phyloP scores from a whole-genome alignment of 805 yeast genomes.

The Cyberlindnera subsufficiens region DNA sequence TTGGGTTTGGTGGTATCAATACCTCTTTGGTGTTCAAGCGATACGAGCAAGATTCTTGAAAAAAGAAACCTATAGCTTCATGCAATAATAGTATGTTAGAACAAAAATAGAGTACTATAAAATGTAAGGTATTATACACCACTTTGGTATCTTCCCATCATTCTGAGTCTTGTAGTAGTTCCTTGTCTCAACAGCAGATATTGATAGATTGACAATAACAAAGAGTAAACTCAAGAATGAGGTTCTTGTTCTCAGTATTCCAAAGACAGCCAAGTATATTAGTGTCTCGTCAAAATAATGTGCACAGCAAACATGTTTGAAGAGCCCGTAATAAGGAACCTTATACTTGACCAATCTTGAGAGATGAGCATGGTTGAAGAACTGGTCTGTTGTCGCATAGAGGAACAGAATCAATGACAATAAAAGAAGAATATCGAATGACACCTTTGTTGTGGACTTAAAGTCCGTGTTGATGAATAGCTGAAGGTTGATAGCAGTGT shows the following conservation, averaged over 20 bases:
- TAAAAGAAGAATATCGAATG: constrained; percentile 5
- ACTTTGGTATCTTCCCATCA: constrained; percentile 20
- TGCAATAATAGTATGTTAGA: neutral
- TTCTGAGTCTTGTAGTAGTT: constrained; percentile 34
- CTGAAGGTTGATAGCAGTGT: constrained; percentile 40
- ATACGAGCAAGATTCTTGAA: constrained; percentile 8
- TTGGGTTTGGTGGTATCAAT: constrained; percentile 98
- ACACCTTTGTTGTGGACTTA: constrained; percentile 4
- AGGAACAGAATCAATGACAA: constrained; percentile 14
- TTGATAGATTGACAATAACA: constrained; percentile 40
- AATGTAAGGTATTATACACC: constrained; percentile 35
- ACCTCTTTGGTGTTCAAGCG: constrained; percentile 58
- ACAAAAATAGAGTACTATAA: constrained; percentile 13
- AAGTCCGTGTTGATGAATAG: constrained; percentile 25
- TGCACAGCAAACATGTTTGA: constrained; percentile 49
- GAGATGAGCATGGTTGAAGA: constrained; percentile 20
- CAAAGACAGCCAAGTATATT: constrained; percentile 38
- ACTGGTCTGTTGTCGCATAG: constrained; percentile 40
- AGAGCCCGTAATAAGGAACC: constrained; percentile 46
- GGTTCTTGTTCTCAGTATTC: constrained; percentile 14
- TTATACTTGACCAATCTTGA: constrained; percentile 31
- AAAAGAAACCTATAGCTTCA: too few species aligned
- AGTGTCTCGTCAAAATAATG: constrained; percentile 66
- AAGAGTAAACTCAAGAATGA: constrained; percentile 22
- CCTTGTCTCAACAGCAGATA: constrained; percentile 49